A percentile compares a stretch with the other conserved stretches of the same genome.
These are phyloP conservation scores for Kodamaea leandrae DNA, from an alignment of 805 yeast genomes.

Conservation along the genomic window DNA sequence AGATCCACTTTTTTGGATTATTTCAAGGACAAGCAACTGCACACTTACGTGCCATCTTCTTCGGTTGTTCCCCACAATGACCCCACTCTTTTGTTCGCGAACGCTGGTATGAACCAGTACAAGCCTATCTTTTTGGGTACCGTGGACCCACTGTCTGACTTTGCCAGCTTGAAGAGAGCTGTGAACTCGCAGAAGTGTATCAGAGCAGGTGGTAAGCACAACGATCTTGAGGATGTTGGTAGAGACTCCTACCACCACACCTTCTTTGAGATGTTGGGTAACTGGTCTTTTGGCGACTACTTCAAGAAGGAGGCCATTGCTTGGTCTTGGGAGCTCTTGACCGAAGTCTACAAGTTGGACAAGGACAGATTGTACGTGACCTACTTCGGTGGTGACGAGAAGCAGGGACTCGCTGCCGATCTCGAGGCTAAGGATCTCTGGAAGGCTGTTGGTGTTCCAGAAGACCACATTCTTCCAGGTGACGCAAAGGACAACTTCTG, in stretches of 20 bases:
- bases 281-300: slow-evolving; percentile 99
- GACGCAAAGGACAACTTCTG: slow-evolving; percentile 90
- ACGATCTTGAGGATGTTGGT: slow-evolving; percentile 97
- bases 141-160: slow-evolving; percentile 90
- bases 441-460: slow-evolving; percentile 84
- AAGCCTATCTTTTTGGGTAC: slow-evolving; percentile 97
- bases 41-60: slow-evolving; percentile 85
- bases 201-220: slow-evolving; percentile 99
- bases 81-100: slow-evolving; percentile 93
- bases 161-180: slow-evolving; percentile 81
- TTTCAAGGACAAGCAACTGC: slow-evolving; percentile 57
- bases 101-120: slow-evolving; percentile 99
- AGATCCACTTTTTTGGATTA: slow-evolving; percentile 84
- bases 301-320: slow-evolving; percentile 91
- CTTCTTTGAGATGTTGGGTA: slow-evolving; percentile 98
- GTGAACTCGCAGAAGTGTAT: slow-evolving; percentile 97
- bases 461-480: slow-evolving; percentile 92
- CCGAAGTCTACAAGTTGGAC: slow-evolving; percentile 77
- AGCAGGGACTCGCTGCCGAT: slow-evolving; percentile 85
- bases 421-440: slow-evolving; percentile 87
- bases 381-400: slow-evolving; percentile 91
- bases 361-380: slow-evolving; percentile 86
- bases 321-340: slow-evolving; percentile 89
- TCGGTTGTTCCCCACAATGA: slow-evolving; percentile 97
- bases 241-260: slow-evolving; percentile 98